Conservation (phyloP, 306 rosid species). For the Sophora flavescens region DNA sequence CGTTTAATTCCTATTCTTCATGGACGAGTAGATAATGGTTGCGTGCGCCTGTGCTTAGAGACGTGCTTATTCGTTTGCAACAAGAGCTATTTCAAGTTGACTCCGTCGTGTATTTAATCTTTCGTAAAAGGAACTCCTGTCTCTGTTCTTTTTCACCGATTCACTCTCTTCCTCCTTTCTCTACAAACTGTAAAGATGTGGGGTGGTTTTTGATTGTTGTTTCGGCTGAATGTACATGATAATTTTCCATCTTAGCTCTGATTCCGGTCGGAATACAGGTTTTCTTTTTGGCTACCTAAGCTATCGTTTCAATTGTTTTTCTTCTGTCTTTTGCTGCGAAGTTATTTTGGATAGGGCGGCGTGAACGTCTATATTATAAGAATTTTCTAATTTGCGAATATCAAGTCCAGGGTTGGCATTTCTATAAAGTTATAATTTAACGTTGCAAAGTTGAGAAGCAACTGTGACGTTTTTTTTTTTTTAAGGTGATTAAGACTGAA, state of each 20-base stretch:
- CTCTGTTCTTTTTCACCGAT: background rate
- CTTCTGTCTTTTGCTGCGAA: too few species aligned
- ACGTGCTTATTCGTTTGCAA: background rate
- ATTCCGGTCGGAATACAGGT: too few species aligned
- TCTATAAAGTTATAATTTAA: too few species aligned
- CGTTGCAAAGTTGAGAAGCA: too few species aligned
- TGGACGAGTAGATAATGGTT: slow-evolving; percentile 37
- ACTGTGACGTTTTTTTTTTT: too few species aligned
- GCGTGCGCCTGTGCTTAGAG: slow-evolving; percentile 10
- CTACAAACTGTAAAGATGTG: background rate
- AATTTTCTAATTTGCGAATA: too few species aligned
- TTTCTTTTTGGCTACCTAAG: too few species aligned
- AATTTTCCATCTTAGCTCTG: background rate
- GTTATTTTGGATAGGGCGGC: too few species aligned
- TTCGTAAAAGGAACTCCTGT: background rate
- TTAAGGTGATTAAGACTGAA: too few species aligned
- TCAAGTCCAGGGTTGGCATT: too few species aligned
- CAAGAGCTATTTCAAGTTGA: background rate
- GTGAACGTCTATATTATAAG: too few species aligned
- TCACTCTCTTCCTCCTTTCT: background rate
- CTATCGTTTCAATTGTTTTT: too few species aligned
- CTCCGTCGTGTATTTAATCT: background rate
- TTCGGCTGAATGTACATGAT: slow-evolving; percentile 23
- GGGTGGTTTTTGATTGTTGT: background rate
- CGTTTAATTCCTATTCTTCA: background rate